Evolutionary conservation across 345 rosid genomes (phyloP).

Genomic region (Aethionema arabicum): DNA sequence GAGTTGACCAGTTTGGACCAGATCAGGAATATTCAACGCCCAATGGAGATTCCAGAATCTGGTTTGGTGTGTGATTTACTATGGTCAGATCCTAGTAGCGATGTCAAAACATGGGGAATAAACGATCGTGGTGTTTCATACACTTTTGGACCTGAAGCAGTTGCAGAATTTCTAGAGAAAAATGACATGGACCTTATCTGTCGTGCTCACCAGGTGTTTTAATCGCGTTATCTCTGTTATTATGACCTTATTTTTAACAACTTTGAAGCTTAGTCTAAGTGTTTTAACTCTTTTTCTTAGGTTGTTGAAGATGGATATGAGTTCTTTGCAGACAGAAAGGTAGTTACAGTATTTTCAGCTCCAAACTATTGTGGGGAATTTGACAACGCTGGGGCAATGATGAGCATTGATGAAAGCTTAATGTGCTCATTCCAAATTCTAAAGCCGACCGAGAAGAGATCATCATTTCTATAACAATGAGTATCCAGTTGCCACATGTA

Average conservation of each 20-base stretch:
- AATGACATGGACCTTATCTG: constrained; percentile 92
- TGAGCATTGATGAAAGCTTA: constrained; percentile 90
- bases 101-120: constrained; percentile 83
- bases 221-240: background rate
- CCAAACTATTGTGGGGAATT: constrained; percentile 96
- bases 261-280: constrained; percentile 2
- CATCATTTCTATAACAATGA: constrained; percentile 42
- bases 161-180: constrained; percentile 63
- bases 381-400: constrained; percentile 93
- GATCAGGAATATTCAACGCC: constrained; percentile 71
- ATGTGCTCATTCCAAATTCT: constrained; percentile 95
- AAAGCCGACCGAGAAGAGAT: constrained; percentile 67
- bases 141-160: constrained; percentile 83
- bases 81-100: constrained; percentile 91
- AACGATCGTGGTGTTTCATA: constrained; percentile 89
- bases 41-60: constrained; percentile 80
- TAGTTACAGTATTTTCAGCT: constrained; percentile 87
- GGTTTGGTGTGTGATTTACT: constrained; percentile 92
- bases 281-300: constrained; percentile 35
- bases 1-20: constrained; percentile 69
- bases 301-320: constrained; percentile 97
- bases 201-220: constrained; percentile 82
- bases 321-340: constrained; percentile 84
- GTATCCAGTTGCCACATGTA: constrained; percentile 5
- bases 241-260: background rate